These are phyloP conservation scores for Clavispora phyllophila DNA, from an alignment of 805 yeast species.

Conservation along the genomic window DNA sequence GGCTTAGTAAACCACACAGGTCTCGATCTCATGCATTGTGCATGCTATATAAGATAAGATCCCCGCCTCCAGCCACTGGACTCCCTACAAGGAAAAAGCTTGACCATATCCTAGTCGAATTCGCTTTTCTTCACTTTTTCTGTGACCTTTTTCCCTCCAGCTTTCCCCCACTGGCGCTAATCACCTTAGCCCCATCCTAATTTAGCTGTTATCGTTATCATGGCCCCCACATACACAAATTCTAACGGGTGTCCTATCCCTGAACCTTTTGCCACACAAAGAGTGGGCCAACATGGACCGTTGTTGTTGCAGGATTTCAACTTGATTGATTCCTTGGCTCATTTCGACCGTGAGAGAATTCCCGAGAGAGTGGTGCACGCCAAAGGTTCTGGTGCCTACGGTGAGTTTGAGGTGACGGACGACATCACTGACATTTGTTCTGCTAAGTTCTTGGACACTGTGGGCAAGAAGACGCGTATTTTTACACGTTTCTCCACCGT, in stretches of 20 bases:
- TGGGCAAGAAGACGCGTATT: conserved; percentile 31
- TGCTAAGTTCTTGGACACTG: conserved; percentile 23
- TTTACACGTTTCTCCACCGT: conserved; percentile 80
- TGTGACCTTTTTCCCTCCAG: no score
- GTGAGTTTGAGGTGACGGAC: conserved; percentile 81
- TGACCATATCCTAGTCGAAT: no score
- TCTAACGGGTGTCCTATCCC: conserved; percentile 74
- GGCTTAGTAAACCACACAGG: conserved; percentile 1
- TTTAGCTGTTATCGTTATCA: conserved; percentile 6
- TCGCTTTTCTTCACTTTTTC: no score
- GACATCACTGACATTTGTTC: conserved; percentile 25
- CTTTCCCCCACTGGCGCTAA: no score
- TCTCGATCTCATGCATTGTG: neutral
- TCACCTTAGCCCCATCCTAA: no score
- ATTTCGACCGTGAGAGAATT: conserved; percentile 83
- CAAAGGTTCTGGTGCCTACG: conserved; percentile 89
- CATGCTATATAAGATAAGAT: conserved; percentile 1
- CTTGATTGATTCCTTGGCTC: conserved; percentile 76
- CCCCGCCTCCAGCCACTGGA: no score
- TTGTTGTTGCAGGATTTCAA: conserved; percentile 76
- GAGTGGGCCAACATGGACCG: conserved; percentile 75
- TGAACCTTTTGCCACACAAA: conserved; percentile 71
- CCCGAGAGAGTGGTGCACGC: conserved; percentile 95
- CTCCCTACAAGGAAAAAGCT: no score
- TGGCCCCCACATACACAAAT: conserved; percentile 63